phyloP scores from a whole-genome alignment of 139 green algal species.

The Nannochloris sp. region DNA sequence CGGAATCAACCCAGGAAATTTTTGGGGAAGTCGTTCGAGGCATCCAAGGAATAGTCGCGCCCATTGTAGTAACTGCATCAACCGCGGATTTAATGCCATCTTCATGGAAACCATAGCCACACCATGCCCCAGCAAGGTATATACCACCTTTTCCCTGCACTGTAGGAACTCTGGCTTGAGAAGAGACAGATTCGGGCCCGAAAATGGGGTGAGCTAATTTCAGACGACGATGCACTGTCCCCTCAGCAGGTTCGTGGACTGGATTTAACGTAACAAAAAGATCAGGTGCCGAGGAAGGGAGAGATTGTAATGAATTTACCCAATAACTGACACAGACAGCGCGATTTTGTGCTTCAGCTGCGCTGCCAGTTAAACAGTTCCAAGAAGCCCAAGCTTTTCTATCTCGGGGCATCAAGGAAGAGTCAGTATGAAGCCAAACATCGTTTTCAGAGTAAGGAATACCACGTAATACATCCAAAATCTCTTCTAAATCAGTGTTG shows the following conservation, averaged over 20 bases:
- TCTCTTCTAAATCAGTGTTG: slow-evolving; percentile 1
- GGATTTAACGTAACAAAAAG: slow-evolving; percentile 94
- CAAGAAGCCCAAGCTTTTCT: slow-evolving; percentile 75
- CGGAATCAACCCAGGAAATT: slow-evolving; percentile 25
- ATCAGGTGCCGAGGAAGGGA: slow-evolving; percentile 54
- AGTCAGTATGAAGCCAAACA: slow-evolving; percentile 82
- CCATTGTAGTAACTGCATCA: slow-evolving; percentile 38
- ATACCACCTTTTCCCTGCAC: slow-evolving; percentile 46
- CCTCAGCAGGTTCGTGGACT: slow-evolving; percentile 36
- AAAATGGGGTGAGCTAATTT: slow-evolving; percentile 75
- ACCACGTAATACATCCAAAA: slow-evolving; percentile 58
- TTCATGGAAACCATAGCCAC: slow-evolving; percentile 94
- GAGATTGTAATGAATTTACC: slow-evolving; percentile 79
- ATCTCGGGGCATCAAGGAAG: slow-evolving; percentile 67
- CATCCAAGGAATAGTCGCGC: slow-evolving; percentile 47
- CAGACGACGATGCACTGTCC: slow-evolving; percentile 42
- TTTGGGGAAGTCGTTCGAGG: slow-evolving; percentile 53
- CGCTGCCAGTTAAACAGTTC: slow-evolving; percentile 71
- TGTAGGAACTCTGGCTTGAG: slow-evolving; percentile 37
- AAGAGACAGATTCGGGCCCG: slow-evolving; percentile 41
- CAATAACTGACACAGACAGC: slow-evolving; percentile 89
- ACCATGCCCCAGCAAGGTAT: slow-evolving; percentile 72
- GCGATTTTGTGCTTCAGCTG: background rate
- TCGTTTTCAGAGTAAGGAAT: slow-evolving; percentile 82
- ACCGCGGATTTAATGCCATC: slow-evolving; percentile 81